phyloP scores from a whole-genome alignment of 2,329 filamentous ascomycete genomes.

The Fusarium tupiense region DNA sequence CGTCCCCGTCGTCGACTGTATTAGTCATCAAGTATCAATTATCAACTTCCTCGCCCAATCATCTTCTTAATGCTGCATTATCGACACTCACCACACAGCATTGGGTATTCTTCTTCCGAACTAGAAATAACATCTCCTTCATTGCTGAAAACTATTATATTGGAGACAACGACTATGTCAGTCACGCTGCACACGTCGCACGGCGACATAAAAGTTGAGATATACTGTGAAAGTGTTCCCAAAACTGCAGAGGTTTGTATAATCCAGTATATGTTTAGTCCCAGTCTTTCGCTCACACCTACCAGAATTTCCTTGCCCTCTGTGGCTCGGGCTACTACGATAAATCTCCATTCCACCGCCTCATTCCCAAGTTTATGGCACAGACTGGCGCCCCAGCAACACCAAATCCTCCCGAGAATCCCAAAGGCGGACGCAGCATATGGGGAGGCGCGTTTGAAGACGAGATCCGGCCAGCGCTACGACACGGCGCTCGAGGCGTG shows the following conservation, averaged over 20 bases:
- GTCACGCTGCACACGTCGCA: conserved; percentile 85
- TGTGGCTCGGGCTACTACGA: conserved; percentile 84
- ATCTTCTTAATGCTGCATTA: background rate
- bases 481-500: conserved; percentile 74
- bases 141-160: background rate
- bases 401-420: conserved; percentile 62
- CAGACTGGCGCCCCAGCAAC: conserved; percentile 75
- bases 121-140: background rate
- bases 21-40: conserved; percentile 9
- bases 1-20: background rate
- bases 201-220: conserved; percentile 92
- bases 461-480: conserved; percentile 77
- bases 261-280: background rate
- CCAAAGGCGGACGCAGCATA: conserved; percentile 77
- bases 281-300: conserved; percentile 17
- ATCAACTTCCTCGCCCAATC: background rate
- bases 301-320: conserved; percentile 85
- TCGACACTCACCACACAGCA: background rate
- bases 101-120: background rate
- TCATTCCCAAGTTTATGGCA: conserved; percentile 83
- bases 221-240: conserved; percentile 95
- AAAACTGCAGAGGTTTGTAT: conserved; percentile 82
- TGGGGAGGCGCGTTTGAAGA: conserved; percentile 81
- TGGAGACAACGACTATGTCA: conserved; percentile 58
- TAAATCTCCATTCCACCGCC: conserved; percentile 78